Evolutionary conservation across 768 basidiomycete genomes (phyloP), one percentile per base, ranked within the genome.

Genomic region (Xerocomus potaroensis): DNA sequence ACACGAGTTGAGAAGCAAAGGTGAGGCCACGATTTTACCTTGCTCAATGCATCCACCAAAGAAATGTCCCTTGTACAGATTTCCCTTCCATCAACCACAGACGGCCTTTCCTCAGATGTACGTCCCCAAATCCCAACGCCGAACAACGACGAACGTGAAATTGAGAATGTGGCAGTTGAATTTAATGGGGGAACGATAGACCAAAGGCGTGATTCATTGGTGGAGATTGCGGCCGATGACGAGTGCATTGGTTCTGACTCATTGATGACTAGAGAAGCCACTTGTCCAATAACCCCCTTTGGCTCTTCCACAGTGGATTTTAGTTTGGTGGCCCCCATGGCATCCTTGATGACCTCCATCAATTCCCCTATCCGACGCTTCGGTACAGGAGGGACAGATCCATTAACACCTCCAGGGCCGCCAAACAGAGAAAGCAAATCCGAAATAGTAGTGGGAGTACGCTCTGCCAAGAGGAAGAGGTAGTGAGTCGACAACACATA

Each of bases 401-500:
- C 51, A 24, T 29, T 47, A 14, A 38, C 36, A 41, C 60, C 51
- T 16, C 53, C 45, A 1, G 36, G 45, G 11, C 55, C 51, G 45
- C 70, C 72, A 57, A 90, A 83, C 22, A 76, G 56, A n/a, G 73
- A 69, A 40, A 88, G 67, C 34, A 91, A 63, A 4, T 74, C 73
- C 4, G 78, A 74, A 69, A 84, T 75, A 57, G 88, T 80, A 21
- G 72, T 72, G 11, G 91, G 89, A 7, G 78, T 75, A 21, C 73
- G 73, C 57, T 91, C 87, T n/a, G 80, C 83, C 16, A 91, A 66
- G 47, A 74, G 72, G 61, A 92, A 87, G 21, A 91, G 61, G 56
- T 76, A 72, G 52, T 89, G 87, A 54, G 90, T 90, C 30, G 82
- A 75, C 10, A 91, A 69, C 15, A 91, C 78, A 61, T 83, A 90